Base-by-base conservation (phyloP, 257 asterid genomes). In the Solanum tacnaense region DNA sequence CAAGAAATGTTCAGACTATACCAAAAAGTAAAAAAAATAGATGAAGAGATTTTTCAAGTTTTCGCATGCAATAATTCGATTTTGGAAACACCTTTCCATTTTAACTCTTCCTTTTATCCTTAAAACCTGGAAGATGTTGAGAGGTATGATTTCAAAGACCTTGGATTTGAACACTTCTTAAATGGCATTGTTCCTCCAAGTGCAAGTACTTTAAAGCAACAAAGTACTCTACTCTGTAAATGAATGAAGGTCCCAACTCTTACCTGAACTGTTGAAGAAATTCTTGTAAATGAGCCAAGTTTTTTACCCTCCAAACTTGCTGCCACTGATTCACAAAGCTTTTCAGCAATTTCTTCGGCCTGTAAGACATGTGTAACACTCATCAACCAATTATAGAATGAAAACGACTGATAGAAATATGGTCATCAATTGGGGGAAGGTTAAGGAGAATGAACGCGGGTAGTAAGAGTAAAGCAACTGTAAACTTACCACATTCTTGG, bases 291-390 rank as follows among this genome's bases (percentile, higher is more conserved):
- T 46, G 99, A 96, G 78, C 94, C 99, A 38, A 92, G 94, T 85
- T 90, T 95, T 92, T 96, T 97, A 27, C 99, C 99, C 94, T 94
- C 99, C 27, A 96, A 95, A 88, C 99, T 96, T 91, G 96, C 98
- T 25, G 99, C 98, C 41, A 97, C 99, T 12, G 99, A 96, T 88
- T 96, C 98, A 92, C 99, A 97, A 56, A 97, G 98, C 90, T 97
- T 96, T 91, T 95, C 99, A 84, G 99, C 98, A 89, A 97, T 97
- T 93, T 97, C 99, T 89, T 97, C 99, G 10, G 99, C 99, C 99
- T 97, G 94, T 84, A 86, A 60, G 74, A 88, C 65, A 88, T 65
- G 85, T 85, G 88, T 72, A 83, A 62, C 85, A 38, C 79, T 68
- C 46, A 58, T 36, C 16, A 29, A 72, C 75, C 38, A 49, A 20